phyloP scores from a whole-genome alignment of 495 filamentous ascomycete species.

The Staphylotrichum tortipilum region DNA sequence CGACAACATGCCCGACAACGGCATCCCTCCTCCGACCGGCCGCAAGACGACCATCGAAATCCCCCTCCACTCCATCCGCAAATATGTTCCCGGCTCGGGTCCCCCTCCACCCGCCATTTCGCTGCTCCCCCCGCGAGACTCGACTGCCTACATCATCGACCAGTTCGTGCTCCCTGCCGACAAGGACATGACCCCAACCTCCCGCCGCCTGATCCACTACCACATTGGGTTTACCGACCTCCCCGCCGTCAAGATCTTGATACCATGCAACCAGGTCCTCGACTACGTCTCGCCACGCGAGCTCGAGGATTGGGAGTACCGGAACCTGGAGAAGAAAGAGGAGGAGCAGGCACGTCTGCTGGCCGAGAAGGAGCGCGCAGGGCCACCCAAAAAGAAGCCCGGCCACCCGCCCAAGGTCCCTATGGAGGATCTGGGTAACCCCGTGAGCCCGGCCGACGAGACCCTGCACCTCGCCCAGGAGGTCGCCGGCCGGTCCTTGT shows the following conservation, averaged over 20 bases:
- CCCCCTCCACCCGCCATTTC: constrained; percentile 29
- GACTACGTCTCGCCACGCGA: constrained; percentile 39
- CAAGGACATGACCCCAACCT: constrained; percentile 10
- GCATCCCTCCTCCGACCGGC: background rate
- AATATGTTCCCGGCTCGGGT: constrained; percentile 33
- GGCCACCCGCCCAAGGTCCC: constrained; percentile 9
- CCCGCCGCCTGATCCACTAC: constrained; percentile 33
- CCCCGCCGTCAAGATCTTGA: constrained; percentile 28
- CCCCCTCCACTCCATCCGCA: constrained; percentile 23
- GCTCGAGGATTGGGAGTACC: constrained; percentile 39
- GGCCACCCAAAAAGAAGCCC: background rate
- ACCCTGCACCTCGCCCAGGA: constrained; percentile 13
- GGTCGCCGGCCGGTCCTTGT: constrained; percentile 23
- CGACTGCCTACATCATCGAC: constrained; percentile 40
- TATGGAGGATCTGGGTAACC: background rate
- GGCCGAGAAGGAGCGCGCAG: constrained; percentile 5
- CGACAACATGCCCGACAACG: constrained; percentile 9
- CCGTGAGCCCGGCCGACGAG: constrained; percentile 5
- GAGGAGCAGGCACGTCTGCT: constrained; percentile 13
- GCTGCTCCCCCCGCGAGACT: constrained; percentile 29
- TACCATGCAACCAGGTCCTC: constrained; percentile 31
- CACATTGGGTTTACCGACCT: constrained; percentile 37
- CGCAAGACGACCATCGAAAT: constrained; percentile 26
- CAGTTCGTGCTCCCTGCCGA: constrained; percentile 30
- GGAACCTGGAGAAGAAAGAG: constrained; percentile 21